Conservation (phyloP, 768 basidiomycete genomes). For the Gymnopilus dilepis region DNA sequence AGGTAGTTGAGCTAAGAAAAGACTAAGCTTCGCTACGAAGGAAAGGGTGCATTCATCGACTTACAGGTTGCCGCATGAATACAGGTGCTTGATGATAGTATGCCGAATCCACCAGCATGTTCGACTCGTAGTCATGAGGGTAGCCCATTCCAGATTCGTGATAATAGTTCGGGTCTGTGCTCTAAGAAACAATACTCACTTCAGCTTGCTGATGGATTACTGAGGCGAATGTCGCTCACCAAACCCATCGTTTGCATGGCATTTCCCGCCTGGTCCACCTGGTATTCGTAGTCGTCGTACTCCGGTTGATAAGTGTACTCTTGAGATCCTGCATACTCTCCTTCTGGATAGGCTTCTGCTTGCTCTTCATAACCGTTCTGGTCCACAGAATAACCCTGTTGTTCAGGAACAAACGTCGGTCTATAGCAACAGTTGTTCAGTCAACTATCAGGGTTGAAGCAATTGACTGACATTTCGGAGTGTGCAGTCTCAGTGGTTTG, state of each 20-base stretch:
- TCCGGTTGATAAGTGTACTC: constrained; percentile 19
- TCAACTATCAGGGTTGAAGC: not conserved
- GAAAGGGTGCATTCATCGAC: constrained; percentile 8
- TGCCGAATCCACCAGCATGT: constrained; percentile 38
- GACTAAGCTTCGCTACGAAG: not conserved
- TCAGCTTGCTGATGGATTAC: not conserved
- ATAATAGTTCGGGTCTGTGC: constrained; percentile 30
- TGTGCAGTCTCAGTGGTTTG: constrained; percentile 6
- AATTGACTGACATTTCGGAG: not conserved
- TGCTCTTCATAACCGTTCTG: constrained; percentile 12
- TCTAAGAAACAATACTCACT: not conserved
- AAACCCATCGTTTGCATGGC: constrained; percentile 23
- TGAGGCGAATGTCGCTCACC: constrained; percentile 15
- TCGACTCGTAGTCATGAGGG: constrained; percentile 37
- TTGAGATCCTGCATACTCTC: constrained; percentile 6
- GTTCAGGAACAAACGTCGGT: constrained; percentile 6
- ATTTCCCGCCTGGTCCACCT: constrained; percentile 20
- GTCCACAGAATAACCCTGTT: not conserved
- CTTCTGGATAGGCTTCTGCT: constrained; percentile 2
- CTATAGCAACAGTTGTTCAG: not conserved
- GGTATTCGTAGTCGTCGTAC: constrained; percentile 32
- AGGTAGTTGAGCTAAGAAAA: constrained; percentile 83
- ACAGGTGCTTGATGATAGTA: constrained; percentile 51
- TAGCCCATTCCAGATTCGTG: constrained; percentile 33
- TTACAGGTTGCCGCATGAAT: constrained; percentile 75